Evolutionary conservation across 495 filamentous ascomycete species (phyloP).

Genomic region (Podospora tetraspora): DNA sequence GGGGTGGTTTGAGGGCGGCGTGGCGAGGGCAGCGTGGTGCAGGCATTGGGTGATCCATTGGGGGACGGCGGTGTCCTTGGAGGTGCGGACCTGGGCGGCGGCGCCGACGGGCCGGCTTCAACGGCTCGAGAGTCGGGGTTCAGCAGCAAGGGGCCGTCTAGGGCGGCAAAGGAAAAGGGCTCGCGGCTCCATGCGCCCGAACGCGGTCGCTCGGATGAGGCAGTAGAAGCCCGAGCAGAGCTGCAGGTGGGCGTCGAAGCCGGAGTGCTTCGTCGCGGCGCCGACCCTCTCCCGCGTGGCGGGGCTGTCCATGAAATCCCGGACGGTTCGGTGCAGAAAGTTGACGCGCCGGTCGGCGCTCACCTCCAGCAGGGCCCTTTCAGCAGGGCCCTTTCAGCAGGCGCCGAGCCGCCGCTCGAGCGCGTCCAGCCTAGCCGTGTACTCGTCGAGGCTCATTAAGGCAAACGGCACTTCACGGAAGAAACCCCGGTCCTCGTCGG

Average conservation of each 20-base stretch:
- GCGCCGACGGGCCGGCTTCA: no score
- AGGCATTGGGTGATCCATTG: no score
- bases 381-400: slow-evolving; percentile 1
- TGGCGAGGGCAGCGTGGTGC: no score
- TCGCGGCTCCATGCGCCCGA: no score
- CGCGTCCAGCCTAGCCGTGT: background rate
- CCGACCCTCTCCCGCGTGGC: background rate
- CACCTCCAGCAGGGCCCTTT: slow-evolving; percentile 6
- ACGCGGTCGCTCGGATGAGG: background rate
- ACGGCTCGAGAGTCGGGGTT: no score
- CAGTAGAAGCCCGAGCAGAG: background rate
- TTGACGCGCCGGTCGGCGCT: background rate
- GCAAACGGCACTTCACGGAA: background rate
- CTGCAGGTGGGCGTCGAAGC: background rate
- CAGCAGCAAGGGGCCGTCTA: no score
- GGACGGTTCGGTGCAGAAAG: slow-evolving; percentile 2
- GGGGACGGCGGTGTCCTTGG: no score
- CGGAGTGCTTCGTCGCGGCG: no score
- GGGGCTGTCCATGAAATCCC: background rate
- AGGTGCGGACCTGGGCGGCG: no score
- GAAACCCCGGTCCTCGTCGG: slow-evolving; percentile 20
- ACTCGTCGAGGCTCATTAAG: background rate
- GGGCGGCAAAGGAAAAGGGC: no score
- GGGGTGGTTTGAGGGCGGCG: no score
- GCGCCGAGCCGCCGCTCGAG: background rate